Percentiles rank a stretch among this genome's conserved stretches.
Conservation (phyloP, 2,329 filamentous ascomycete species). For the Hymenoscyphus scutula region DNA sequence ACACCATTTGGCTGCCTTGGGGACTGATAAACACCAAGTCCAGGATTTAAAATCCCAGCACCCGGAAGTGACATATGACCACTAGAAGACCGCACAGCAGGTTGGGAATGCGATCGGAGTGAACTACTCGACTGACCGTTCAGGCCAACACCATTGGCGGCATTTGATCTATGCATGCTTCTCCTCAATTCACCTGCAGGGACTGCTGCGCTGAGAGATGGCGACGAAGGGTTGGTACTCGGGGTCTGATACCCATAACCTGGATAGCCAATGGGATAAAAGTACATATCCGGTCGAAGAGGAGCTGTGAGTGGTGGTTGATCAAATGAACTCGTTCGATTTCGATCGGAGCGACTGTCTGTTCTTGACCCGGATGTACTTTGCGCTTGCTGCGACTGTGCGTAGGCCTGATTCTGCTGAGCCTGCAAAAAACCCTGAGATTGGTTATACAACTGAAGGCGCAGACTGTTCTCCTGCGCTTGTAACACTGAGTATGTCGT, state of each 20-base stretch:
- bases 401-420: conserved; percentile 40
- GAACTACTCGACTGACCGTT: conserved; percentile 49
- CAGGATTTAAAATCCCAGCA: conserved; percentile 38
- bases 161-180: conserved; percentile 53
- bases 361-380: conserved; percentile 35
- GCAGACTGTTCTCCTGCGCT: conserved; percentile 45
- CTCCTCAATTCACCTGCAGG: conserved; percentile 52
- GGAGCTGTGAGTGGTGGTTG: conserved; percentile 59
- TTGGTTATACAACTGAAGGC: conserved; percentile 48
- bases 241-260: conserved; percentile 49
- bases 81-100: conserved; percentile 46
- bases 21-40: conserved; percentile 36
- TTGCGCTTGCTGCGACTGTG: conserved; percentile 39
- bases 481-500: conserved; percentile 40
- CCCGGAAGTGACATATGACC: conserved; percentile 37
- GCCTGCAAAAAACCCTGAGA: conserved; percentile 44
- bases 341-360: conserved; percentile 48
- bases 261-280: conserved; percentile 45
- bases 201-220: conserved; percentile 44
- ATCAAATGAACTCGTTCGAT: conserved; percentile 61
- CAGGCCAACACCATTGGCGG: conserved; percentile 48
- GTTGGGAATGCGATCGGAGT: conserved; percentile 66
- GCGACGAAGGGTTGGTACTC: conserved; percentile 56
- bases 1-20: conserved; percentile 44
- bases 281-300: conserved; percentile 55